phyloP scores from a whole-genome alignment of 2,329 filamentous ascomycete species.

The Neonectria magnoliae region DNA sequence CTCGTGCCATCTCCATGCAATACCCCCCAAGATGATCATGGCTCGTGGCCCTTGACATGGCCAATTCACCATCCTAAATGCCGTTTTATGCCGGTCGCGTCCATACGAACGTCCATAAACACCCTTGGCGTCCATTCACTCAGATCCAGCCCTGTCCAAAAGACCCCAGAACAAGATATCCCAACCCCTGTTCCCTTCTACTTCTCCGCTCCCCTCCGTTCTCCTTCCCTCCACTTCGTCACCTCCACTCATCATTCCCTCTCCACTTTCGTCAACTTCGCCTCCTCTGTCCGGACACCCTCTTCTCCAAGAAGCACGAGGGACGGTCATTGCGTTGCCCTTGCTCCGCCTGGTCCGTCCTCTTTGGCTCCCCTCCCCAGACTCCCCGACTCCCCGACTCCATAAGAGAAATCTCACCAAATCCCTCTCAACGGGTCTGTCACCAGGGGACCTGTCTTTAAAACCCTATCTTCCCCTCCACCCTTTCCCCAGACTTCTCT shows the following conservation, averaged over 20 bases:
- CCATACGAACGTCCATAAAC: constrained; percentile 24
- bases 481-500: constrained; percentile 31
- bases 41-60: constrained; percentile 7
- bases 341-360: constrained; percentile 21
- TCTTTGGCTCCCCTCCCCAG: constrained; percentile 22
- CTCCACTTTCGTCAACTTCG: constrained; percentile 19
- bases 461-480: constrained; percentile 37
- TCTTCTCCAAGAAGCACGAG: constrained; percentile 13
- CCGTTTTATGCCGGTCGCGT: constrained; percentile 6
- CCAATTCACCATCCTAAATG: constrained; percentile 10
- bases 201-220: constrained; percentile 31
- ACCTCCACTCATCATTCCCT: constrained; percentile 23
- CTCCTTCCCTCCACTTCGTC: constrained; percentile 28
- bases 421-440: constrained; percentile 24
- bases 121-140: constrained; percentile 23
- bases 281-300: constrained; percentile 22
- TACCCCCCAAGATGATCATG: constrained; percentile 18
- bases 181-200: constrained; percentile 22
- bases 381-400: constrained; percentile 2
- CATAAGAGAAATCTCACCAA: constrained; percentile 25
- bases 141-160: constrained; percentile 23
- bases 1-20: constrained; percentile 20
- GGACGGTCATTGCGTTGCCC: constrained; percentile 19
- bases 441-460: constrained; percentile 29
- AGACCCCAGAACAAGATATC: constrained; percentile 29